Evolutionary conservation across 2,329 filamentous ascomycete genomes (phyloP).

Genomic region (Paraphoma chrysanthemicola): DNA sequence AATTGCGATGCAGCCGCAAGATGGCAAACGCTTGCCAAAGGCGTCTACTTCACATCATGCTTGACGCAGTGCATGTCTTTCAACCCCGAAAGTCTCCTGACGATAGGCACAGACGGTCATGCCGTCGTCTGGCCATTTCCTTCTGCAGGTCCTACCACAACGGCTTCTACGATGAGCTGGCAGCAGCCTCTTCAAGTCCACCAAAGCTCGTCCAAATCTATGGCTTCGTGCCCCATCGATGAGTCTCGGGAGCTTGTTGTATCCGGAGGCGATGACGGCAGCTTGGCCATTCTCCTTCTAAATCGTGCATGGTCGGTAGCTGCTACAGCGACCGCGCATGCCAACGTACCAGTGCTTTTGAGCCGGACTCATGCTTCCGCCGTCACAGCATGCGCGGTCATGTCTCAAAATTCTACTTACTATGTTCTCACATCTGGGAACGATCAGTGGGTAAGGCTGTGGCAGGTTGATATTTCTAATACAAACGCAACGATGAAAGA

Average conservation of each 20-base stretch:
- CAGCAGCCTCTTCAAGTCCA: conserved; percentile 61
- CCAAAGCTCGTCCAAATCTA: conserved; percentile 78
- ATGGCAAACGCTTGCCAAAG: conserved; percentile 48
- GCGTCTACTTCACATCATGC: conserved; percentile 64
- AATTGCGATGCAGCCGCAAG: conserved; percentile 20
- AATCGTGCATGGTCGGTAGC: background rate
- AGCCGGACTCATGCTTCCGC: conserved; percentile 73
- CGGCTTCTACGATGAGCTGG: conserved; percentile 38
- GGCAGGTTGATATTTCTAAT: conserved; percentile 43
- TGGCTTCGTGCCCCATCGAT: conserved; percentile 45
- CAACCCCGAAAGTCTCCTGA: conserved; percentile 59
- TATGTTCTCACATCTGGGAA: conserved; percentile 50
- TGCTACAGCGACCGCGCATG: conserved; percentile 25
- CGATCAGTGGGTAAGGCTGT: conserved; percentile 58
- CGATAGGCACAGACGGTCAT: conserved; percentile 82
- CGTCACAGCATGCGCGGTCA: conserved; percentile 63
- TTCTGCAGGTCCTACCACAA: background rate
- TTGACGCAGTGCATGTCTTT: conserved; percentile 68
- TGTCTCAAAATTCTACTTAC: conserved; percentile 24
- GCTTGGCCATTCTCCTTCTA: conserved; percentile 61
- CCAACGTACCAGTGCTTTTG: conserved; percentile 50
- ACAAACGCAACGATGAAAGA: background rate
- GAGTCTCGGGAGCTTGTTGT: conserved; percentile 61
- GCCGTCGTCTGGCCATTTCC: conserved; percentile 66
- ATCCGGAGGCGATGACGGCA: conserved; percentile 90